Percentiles rank a stretch among this genome's conserved stretches.
These are phyloP conservation scores for Termitomyces sp. DNA, from an alignment of 768 basidiomycete genomes.

Conservation along the genomic window DNA sequence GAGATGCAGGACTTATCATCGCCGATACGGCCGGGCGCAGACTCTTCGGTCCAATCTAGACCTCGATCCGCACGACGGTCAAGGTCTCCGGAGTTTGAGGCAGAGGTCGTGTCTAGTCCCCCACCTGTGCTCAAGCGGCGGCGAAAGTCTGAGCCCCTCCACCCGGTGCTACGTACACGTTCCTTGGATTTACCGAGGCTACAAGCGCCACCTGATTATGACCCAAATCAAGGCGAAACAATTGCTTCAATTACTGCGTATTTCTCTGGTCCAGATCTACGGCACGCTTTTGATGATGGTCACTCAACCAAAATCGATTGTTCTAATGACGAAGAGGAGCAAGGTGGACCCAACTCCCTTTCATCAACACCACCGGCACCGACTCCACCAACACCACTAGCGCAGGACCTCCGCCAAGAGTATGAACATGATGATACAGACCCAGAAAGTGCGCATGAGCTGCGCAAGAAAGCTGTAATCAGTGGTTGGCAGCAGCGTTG, in stretches of 20 bases:
- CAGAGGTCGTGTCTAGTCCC: constrained; percentile 55
- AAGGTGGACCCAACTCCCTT: constrained; percentile 15
- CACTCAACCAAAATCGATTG: constrained; percentile 45
- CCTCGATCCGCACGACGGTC: constrained; percentile 8
- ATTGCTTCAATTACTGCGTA: not conserved
- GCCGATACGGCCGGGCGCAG: constrained; percentile 38
- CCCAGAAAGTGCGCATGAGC: constrained; percentile 22
- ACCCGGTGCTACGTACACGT: constrained; percentile 11
- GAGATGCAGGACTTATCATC: constrained; percentile 70
- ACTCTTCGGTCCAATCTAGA: constrained; percentile 15
- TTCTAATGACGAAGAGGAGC: constrained; percentile 29
- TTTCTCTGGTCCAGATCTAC: constrained; percentile 43
- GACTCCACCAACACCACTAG: constrained; percentile 37
- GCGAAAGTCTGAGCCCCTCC: constrained; percentile 8
- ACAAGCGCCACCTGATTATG: not conserved
- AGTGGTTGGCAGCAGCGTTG: constrained; percentile 56
- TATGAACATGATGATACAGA: constrained; percentile 28
- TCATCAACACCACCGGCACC: constrained; percentile 31
- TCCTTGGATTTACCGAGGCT: constrained; percentile 16
- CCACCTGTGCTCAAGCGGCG: constrained; percentile 17
- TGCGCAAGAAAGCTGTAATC: constrained; percentile 42
- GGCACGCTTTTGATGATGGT: constrained; percentile 41
- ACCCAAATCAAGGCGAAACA: not conserved
- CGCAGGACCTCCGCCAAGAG: constrained; percentile 21
- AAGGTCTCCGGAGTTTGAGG: constrained; percentile 46